Evolutionary conservation across 164 flowering plant genomes (phyloP).

Genomic region (Cinnamomum micranthum): DNA sequence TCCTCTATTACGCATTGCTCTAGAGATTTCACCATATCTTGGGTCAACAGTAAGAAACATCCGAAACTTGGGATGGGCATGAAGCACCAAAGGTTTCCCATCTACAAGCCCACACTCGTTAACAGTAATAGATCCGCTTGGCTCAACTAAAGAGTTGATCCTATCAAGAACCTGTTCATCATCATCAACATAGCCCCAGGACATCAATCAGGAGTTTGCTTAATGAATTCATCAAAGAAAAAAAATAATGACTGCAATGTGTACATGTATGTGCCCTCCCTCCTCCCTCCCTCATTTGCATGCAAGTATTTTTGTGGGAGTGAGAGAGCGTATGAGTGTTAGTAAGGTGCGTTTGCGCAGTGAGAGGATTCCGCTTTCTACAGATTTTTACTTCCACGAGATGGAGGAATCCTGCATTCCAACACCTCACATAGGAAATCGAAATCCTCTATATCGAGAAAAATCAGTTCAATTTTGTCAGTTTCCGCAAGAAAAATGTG

Average conservation of each 20-base stretch:
- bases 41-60: conserved; percentile 94
- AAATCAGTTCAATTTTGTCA: no score
- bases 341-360: no score
- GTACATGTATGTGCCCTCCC: no score
- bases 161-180: conserved; percentile 83
- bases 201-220: neutral
- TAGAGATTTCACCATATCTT: conserved; percentile 78
- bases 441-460: no score
- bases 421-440: no score
- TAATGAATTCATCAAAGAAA: neutral
- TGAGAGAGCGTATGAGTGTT: no score
- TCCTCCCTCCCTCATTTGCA: no score
- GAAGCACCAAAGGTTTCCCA: conserved; percentile 71
- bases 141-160: conserved; percentile 92
- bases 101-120: conserved; percentile 91
- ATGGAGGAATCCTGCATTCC: no score
- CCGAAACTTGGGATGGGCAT: conserved; percentile 78
- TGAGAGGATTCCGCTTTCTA: no score
- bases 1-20: conserved; percentile 98
- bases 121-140: conserved; percentile 72
- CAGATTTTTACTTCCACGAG: no score
- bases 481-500: no score
- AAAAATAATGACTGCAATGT: neutral
- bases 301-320: no score
- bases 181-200: neutral